A percentile compares a stretch with the other conserved stretches of the same genome.
Conservation (phyloP, 306 rosid species). For the Prunus dulcis region DNA sequence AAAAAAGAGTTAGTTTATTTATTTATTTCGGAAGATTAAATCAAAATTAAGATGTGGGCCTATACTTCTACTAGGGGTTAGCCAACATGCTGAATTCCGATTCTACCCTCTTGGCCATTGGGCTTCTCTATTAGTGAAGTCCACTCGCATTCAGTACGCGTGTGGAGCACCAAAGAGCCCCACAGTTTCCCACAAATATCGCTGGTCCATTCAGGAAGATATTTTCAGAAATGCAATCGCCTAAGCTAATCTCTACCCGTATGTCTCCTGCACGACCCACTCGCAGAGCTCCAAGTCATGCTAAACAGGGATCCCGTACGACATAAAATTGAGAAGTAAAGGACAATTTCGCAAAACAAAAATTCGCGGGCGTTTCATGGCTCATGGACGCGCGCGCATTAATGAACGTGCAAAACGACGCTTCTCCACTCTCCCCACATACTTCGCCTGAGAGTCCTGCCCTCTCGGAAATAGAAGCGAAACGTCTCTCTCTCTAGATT, state of each 20-base stretch:
- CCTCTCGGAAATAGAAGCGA: not conserved
- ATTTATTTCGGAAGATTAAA: too few relatives aligned
- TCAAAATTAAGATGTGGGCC: too few relatives aligned
- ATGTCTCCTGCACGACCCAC: not conserved
- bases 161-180: not conserved
- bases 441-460: not conserved
- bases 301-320: not conserved
- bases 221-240: not conserved
- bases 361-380: not conserved
- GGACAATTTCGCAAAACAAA: slow-evolving; percentile 6
- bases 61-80: too few relatives aligned
- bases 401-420: not conserved
- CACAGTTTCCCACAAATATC: not conserved
- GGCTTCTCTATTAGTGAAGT: not conserved
- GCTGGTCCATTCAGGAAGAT: not conserved
- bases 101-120: slow-evolving; percentile 11
- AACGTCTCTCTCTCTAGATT: not conserved
- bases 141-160: slow-evolving; percentile 28
- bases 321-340: not conserved
- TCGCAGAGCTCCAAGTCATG: slow-evolving; percentile 16
- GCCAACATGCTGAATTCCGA: not conserved
- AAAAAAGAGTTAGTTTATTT: too few relatives aligned
- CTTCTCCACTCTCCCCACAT: slow-evolving; percentile 10
- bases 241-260: not conserved
- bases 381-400: not conserved